Evolutionary conservation across 768 basidiomycete species (phyloP).

Genomic region (Trametes cingulata): DNA sequence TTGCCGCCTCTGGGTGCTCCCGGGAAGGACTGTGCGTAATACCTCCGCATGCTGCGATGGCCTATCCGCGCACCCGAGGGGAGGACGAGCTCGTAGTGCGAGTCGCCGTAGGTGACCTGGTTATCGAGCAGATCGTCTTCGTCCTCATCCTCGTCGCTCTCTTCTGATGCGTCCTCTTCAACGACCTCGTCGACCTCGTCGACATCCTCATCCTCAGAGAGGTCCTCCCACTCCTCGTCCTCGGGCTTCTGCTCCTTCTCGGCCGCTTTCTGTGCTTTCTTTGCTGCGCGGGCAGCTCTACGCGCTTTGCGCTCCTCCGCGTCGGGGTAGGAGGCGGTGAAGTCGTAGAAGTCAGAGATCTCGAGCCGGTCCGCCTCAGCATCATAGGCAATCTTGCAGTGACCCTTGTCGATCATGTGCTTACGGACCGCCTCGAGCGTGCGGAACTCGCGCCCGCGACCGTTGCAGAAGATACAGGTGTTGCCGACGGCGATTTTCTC

Average conservation of each 20-base stretch:
- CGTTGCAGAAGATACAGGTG: conserved; percentile 90
- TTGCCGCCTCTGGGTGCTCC: conserved; percentile 41
- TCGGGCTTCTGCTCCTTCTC: conserved; percentile 15
- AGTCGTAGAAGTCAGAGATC: conserved; percentile 93
- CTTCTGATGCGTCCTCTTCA: conserved; percentile 34
- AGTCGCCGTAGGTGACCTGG: conserved; percentile 78
- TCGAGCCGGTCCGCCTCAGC: conserved; percentile 78
- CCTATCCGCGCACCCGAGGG: conserved; percentile 93
- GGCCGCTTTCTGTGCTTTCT: conserved; percentile 12
- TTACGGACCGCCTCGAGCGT: conserved; percentile 86
- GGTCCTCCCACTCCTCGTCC: conserved; percentile 34
- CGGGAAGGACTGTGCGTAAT: conserved; percentile 83
- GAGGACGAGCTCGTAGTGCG: conserved; percentile 83
- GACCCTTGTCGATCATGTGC: conserved; percentile 95
- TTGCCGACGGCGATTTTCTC: conserved; percentile 95
- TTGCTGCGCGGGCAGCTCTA: conserved; percentile 13
- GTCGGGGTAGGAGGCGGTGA: conserved; percentile 74
- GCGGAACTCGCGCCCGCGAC: conserved; percentile 77
- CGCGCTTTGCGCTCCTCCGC: conserved; percentile 32
- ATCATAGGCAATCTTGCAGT: conserved; percentile 96
- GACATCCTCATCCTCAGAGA: conserved; percentile 38
- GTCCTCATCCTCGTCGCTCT: conserved; percentile 39
- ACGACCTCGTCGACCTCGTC: conserved; percentile 35
- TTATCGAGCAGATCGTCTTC: conserved; percentile 36
- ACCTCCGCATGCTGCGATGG: conserved; percentile 82